phyloP scores from a whole-genome alignment of 1,284 basidiomycete species.

The Marasmius sp. region DNA sequence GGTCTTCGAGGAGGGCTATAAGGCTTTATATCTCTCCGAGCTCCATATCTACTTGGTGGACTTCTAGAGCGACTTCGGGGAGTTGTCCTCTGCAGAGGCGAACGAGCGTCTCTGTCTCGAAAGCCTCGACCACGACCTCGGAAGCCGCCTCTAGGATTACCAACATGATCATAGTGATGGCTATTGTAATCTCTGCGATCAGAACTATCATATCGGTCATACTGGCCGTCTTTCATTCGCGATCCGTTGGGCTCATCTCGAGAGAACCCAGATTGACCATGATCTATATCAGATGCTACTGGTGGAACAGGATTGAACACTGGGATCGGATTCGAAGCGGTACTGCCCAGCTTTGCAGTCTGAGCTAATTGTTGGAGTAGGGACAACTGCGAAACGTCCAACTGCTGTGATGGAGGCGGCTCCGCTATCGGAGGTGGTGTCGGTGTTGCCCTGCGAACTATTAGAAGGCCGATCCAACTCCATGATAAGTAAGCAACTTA shows the following conservation, averaged over 20 bases:
- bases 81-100: conserved; percentile 37
- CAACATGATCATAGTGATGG: conserved; percentile 13
- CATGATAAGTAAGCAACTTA: conserved; percentile 22
- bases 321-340: conserved; percentile 19
- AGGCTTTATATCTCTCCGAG: conserved; percentile 46
- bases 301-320: conserved; percentile 20
- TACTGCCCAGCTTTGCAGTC: conserved; percentile 46
- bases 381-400: conserved; percentile 58
- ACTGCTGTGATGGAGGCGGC: conserved; percentile 31
- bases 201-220: conserved; percentile 47
- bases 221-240: conserved; percentile 42
- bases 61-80: conserved; percentile 70
- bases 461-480: conserved; percentile 7
- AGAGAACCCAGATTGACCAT: conserved; percentile 26
- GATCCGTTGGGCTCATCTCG: conserved; percentile 45
- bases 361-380: conserved; percentile 73
- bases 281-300: conserved; percentile 14
- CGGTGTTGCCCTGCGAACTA: conserved; percentile 55
- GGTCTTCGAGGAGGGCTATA: conserved; percentile 58
- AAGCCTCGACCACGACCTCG: conserved; percentile 24
- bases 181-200: conserved; percentile 44
- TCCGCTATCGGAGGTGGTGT: conserved; percentile 32
- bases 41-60: conserved; percentile 54
- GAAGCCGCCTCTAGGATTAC: conserved; percentile 29
- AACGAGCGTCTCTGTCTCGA: conserved; percentile 41